phyloP scores from a whole-genome alignment of 768 basidiomycete genomes.

The Boletus fagicola region DNA sequence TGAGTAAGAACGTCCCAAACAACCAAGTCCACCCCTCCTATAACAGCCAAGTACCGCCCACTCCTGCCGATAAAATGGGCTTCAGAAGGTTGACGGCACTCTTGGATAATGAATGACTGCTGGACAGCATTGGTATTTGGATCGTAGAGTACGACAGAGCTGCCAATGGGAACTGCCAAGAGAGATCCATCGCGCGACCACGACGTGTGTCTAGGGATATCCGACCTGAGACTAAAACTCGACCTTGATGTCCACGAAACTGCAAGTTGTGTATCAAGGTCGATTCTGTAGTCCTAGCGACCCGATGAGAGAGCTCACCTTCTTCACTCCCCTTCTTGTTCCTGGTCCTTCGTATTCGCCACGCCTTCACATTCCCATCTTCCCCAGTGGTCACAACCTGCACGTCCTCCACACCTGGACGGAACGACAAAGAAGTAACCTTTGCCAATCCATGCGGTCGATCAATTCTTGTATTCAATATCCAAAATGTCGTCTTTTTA shows the following conservation, averaged over 20 bases:
- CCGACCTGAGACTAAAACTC: conserved; percentile 64
- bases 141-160: conserved; percentile 73
- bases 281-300: background rate
- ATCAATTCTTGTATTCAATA: conserved; percentile 86
- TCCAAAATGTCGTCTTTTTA: conserved; percentile 56
- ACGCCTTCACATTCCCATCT: conserved; percentile 77
- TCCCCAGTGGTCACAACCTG: conserved; percentile 71
- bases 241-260: conserved; percentile 80
- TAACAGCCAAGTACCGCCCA: conserved; percentile 68
- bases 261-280: conserved; percentile 8
- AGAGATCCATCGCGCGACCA: conserved; percentile 90
- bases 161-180: conserved; percentile 67
- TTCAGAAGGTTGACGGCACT: conserved; percentile 43
- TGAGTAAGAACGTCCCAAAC: conserved; percentile 73
- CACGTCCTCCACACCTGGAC: conserved; percentile 41
- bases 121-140: conserved; percentile 57
- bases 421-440: conserved; percentile 70
- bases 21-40: conserved; percentile 47
- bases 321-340: conserved; percentile 49
- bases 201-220: conserved; percentile 59
- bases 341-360: conserved; percentile 58
- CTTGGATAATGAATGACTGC: conserved; percentile 58
- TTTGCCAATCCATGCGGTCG: conserved; percentile 71
- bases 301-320: conserved; percentile 39
- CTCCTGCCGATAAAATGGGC: conserved; percentile 66